Evolutionary conservation across 331 rosid genomes (phyloP).

Genomic region (Cucumis variabilis): DNA sequence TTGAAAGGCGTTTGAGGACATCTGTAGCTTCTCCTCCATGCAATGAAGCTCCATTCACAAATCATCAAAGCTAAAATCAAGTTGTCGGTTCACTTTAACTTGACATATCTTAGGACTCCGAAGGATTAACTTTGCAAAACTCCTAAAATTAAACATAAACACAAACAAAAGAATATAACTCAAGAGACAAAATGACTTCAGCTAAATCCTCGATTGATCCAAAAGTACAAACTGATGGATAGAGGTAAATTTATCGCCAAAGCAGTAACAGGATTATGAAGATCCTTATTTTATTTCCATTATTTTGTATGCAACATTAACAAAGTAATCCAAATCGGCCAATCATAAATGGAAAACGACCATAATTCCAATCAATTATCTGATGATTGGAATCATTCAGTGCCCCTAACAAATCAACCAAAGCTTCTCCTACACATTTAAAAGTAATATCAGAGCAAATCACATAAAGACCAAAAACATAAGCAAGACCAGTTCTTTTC

Average conservation of each 20-base stretch:
- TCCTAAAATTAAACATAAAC: constrained; percentile 54
- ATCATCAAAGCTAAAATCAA: constrained; percentile 77
- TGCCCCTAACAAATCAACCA: constrained; percentile 53
- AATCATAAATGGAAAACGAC: no score
- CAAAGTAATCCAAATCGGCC: no score
- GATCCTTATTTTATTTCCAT: no score
- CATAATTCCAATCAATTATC: constrained; percentile 68
- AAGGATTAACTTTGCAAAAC: constrained; percentile 60
- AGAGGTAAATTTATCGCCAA: no score
- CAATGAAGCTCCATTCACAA: constrained; percentile 66
- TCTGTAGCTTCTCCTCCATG: constrained; percentile 59
- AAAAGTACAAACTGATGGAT: no score
- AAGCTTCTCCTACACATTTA: constrained; percentile 73
- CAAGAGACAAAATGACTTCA: not conserved
- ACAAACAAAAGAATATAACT: not conserved
- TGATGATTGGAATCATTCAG: constrained; percentile 70
- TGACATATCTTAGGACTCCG: constrained; percentile 51
- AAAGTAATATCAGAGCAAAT: not conserved
- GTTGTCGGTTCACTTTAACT: constrained; percentile 57
- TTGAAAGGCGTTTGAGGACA: constrained; percentile 33
- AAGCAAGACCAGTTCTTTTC: not conserved
- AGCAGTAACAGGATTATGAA: no score
- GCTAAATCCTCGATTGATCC: no score
- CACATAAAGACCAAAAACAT: not conserved
- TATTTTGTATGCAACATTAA: no score